Percentiles rank a stretch among this genome's conserved stretches.
Evolutionary conservation across 116 monocot species (phyloP).

Genomic region (Posidonia oceanica): DNA sequence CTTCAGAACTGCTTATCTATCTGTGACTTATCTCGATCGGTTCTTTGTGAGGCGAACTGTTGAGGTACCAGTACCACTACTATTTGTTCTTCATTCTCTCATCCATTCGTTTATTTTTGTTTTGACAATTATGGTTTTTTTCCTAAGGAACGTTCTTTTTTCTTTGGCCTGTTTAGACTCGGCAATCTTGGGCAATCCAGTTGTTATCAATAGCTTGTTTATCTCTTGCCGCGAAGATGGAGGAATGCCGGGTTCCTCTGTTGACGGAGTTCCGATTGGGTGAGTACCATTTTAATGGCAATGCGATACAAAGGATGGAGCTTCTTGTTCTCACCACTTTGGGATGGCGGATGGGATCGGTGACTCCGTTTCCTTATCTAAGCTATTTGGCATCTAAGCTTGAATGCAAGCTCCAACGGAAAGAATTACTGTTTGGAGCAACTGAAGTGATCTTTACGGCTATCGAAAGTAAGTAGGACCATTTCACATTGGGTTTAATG

Average conservation of each 20-base stretch:
- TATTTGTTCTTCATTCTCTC: not conserved
- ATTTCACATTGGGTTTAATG: not conserved
- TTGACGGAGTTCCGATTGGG: constrained; percentile 43
- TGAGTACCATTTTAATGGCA: constrained; percentile 28
- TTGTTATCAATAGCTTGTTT: constrained; percentile 64
- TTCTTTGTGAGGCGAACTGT: constrained; percentile 40
- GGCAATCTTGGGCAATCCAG: constrained; percentile 45
- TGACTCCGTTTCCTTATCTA: constrained; percentile 71
- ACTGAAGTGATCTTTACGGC: constrained; percentile 30
- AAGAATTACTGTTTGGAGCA: constrained; percentile 16
- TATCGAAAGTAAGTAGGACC: constrained; percentile 36
- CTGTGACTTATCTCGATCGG: constrained; percentile 62
- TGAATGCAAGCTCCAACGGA: constrained; percentile 19
- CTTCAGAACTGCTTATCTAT: constrained; percentile 51
- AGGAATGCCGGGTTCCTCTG: constrained; percentile 38
- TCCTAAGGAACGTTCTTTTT: not conserved
- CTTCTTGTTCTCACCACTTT: constrained; percentile 61
- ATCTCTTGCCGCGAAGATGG: constrained; percentile 82
- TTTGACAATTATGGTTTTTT: not conserved
- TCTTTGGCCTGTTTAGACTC: constrained; percentile 20
- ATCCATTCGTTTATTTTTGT: not conserved
- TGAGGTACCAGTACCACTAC: constrained; percentile 35
- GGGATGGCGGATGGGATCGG: constrained; percentile 60
- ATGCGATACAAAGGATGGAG: constrained; percentile 64
- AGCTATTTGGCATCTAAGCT: constrained; percentile 37